A percentile compares a stretch with the other conserved stretches of the same genome.
Evolutionary conservation across 345 rosid genomes (phyloP).

Genomic region (Linum usitatissimum): DNA sequence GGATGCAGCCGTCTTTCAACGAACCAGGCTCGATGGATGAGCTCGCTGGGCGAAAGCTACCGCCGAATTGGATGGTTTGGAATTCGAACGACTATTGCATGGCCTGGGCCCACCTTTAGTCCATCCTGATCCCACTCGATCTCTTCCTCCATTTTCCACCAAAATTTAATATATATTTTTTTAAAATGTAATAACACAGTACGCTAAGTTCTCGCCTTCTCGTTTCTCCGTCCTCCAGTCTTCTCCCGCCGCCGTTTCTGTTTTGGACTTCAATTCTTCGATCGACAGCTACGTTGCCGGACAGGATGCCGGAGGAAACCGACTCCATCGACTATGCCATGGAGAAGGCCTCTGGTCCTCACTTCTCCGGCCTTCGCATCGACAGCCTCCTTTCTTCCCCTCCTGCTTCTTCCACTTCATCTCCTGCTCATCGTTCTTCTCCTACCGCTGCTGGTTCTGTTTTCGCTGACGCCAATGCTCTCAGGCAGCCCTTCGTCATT

Average conservation of each 20-base stretch:
- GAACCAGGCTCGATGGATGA: too few species aligned
- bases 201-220: not conserved
- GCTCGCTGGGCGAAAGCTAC: too few species aligned
- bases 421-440: slow-evolving; percentile 17
- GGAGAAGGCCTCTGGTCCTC: slow-evolving; percentile 97
- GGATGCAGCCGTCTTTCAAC: too few species aligned
- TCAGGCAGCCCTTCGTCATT: slow-evolving; percentile 3
- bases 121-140: too few species aligned
- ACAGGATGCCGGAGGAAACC: slow-evolving; percentile 45
- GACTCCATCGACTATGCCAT: slow-evolving; percentile 65
- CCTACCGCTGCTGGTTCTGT: not conserved
- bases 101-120: too few species aligned
- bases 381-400: slow-evolving; percentile 63
- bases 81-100: too few species aligned
- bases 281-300: not conserved
- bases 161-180: too few species aligned
- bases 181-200: too few species aligned
- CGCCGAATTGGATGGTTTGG: too few species aligned
- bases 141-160: too few species aligned
- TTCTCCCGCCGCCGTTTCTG: too few species aligned
- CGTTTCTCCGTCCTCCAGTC: not conserved
- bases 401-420: slow-evolving; percentile 31
- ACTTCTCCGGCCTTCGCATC: slow-evolving; percentile 94
- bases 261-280: not conserved
- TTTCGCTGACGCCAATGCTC: not conserved